Percentiles rank a stretch among this genome's conserved stretches.
Conservation (phyloP, 2,329 filamentous ascomycete genomes). For the Talaromyces sp. region DNA sequence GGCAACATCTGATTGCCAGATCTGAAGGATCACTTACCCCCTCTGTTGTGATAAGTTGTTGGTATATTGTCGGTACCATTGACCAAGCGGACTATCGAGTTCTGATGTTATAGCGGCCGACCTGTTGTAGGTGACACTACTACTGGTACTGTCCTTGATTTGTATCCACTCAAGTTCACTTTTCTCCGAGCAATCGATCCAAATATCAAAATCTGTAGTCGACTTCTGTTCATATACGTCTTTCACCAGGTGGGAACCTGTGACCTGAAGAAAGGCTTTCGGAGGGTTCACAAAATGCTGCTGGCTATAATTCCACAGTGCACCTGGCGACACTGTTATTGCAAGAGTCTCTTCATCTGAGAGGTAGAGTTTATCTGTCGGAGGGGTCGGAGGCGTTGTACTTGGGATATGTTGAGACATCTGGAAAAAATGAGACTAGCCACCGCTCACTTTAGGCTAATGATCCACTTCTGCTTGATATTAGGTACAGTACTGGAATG, state of each 20-base stretch:
- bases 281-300: not conserved
- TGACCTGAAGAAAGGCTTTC: not conserved
- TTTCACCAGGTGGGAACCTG: not conserved
- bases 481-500: not conserved
- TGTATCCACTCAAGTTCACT: not conserved
- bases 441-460: not conserved
- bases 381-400: not conserved
- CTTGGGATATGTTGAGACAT: not conserved
- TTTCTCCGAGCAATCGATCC: not conserved
- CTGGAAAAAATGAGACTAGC: not conserved
- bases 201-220: not conserved
- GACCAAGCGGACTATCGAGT: not conserved
- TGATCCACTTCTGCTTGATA: not conserved
- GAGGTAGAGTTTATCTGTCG: not conserved
- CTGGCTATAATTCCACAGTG: not conserved
- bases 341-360: conserved; percentile 1
- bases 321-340: not conserved
- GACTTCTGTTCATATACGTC: not conserved
- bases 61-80: not conserved
- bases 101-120: not conserved
- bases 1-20: not conserved
- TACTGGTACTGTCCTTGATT: not conserved
- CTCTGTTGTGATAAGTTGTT: not conserved
- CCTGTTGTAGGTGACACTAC: not conserved
- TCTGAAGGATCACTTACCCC: not conserved